Conservation (phyloP, 208 protist species). For the Acanthamoeba healyi region DNA sequence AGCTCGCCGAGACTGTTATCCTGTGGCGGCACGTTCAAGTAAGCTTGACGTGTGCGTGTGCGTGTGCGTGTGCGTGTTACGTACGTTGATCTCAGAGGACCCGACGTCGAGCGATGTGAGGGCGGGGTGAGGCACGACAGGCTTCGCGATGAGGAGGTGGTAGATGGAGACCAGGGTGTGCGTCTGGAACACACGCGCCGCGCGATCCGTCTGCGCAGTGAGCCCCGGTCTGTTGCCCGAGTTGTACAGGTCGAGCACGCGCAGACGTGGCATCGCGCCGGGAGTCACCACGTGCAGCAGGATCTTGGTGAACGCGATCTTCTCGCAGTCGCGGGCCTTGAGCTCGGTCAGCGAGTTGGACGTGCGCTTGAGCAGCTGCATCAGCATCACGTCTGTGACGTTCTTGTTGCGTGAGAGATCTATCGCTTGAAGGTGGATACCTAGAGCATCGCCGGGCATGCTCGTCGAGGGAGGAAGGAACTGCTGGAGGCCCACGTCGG, state of each 20-base stretch:
- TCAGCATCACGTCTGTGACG: slow-evolving; percentile 1
- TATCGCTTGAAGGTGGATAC: neutral
- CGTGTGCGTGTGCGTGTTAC: neutral
- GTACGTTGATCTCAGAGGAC: slow-evolving; percentile 46
- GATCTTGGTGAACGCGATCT: slow-evolving; percentile 1
- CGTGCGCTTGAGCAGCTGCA: slow-evolving; percentile 13
- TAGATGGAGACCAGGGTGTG: slow-evolving; percentile 32
- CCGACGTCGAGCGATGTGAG: slow-evolving; percentile 26
- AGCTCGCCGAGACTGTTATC: slow-evolving; percentile 38
- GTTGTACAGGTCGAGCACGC: slow-evolving; percentile 60
- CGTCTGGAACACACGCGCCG: neutral
- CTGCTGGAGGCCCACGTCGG: neutral
- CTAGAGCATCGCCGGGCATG: no score
- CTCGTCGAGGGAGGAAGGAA: neutral
- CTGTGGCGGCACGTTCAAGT: no score
- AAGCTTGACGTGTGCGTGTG: neutral
- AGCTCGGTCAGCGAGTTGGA: neutral
- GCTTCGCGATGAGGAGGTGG: slow-evolving; percentile 34
- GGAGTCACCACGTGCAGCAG: neutral
- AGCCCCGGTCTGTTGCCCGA: slow-evolving; percentile 38
- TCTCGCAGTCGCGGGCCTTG: slow-evolving; percentile 27
- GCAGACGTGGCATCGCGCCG: neutral
- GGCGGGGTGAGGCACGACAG: neutral
- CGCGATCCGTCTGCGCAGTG: neutral
- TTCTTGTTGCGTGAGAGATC: slow-evolving; percentile 68